Percentiles rank a stretch among this genome's conserved stretches.
These are phyloP conservation scores for Pleurotus salmoneostramineus DNA, from an alignment of 768 basidiomycete species.

Conservation along the genomic window DNA sequence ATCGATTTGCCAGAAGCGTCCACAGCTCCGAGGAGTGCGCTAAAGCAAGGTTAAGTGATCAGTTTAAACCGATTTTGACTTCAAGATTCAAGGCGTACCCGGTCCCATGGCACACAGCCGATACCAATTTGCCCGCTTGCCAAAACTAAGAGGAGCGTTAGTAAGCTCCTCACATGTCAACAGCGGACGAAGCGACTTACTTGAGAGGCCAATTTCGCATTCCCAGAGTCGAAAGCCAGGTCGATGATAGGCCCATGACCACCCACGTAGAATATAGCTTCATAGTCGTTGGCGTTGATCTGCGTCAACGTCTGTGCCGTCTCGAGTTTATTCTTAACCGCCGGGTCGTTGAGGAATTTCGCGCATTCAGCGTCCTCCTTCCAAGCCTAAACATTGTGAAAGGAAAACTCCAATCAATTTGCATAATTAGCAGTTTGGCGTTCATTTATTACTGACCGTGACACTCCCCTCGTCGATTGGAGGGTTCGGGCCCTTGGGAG, in stretches of 20 bases:
- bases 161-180: too few relatives aligned
- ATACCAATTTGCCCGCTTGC: slow-evolving; percentile 57
- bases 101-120: slow-evolving; percentile 81
- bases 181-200: slow-evolving; percentile 28
- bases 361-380: slow-evolving; percentile 47
- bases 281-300: slow-evolving; percentile 58
- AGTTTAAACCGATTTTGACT: slow-evolving; percentile 1
- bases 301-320: slow-evolving; percentile 58
- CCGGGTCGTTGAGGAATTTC: slow-evolving; percentile 57
- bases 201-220: slow-evolving; percentile 53
- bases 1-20: slow-evolving; percentile 60
- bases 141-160: slow-evolving; percentile 49
- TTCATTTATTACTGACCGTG: slow-evolving; percentile 28
- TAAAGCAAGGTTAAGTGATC: slow-evolving; percentile 11
- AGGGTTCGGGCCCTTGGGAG: slow-evolving; percentile 63
- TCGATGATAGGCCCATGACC: slow-evolving; percentile 80
- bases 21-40: slow-evolving; percentile 56
- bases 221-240: slow-evolving; percentile 52
- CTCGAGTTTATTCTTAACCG: slow-evolving; percentile 47
- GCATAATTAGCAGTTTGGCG: background rate
- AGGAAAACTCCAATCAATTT: too few relatives aligned
- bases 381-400: slow-evolving; percentile 46
- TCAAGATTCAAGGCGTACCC: slow-evolving; percentile 37
- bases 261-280: slow-evolving; percentile 75
- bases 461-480: slow-evolving; percentile 61